Evolutionary conservation across 2,329 filamentous ascomycete genomes (phyloP), one percentile per base, ranked within the genome.

Genomic region (Zopfia rhizophila): DNA sequence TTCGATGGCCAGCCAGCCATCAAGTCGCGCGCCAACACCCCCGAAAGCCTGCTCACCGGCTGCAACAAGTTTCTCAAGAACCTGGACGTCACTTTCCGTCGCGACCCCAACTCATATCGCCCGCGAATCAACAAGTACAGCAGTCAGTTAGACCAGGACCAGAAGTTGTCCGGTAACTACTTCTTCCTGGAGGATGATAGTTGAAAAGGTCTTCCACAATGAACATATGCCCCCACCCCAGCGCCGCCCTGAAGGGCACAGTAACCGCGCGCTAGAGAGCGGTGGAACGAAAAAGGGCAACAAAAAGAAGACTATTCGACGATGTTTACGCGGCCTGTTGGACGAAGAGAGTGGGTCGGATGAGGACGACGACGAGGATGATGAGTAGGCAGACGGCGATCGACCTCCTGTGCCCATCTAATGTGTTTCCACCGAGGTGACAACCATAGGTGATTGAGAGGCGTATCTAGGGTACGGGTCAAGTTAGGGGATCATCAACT

Each of bases 101-200:
- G 95, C 72, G 94, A 99, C 69, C 94, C 95, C 53, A 91, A 88
- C 77, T 96, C 94, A 68, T 99, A 85, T 83, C 88, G 94, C 52
- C 94, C 95, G 53, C 91, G 95, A 77, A 99, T 99, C 82, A 99
- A 99, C 85, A 99, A 99, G 84, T 79, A 85, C 68, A 87, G 92
- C 75, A 94, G 89, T 70, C 94, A 99, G 80, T 84, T 97, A 61
- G 94, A 99, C 75, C 92, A 97, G 74, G 94, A 97, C 72, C 94
- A 99, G 82, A 99, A 99, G 82, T 63, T 91, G 66, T 78, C 76
- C 57, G 95, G 95, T 63, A 97, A 97, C 78, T 99, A 89, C 79
- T 97, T 96, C 87, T 97, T 97, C 89, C 75, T 97, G 74, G 93
- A 97, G 74, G 92, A 97, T 68, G 82, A 86, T 70, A 82, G 78